Evolutionary conservation across 2,329 filamentous ascomycete species (phyloP).

Genomic region (Fusarium sp.): DNA sequence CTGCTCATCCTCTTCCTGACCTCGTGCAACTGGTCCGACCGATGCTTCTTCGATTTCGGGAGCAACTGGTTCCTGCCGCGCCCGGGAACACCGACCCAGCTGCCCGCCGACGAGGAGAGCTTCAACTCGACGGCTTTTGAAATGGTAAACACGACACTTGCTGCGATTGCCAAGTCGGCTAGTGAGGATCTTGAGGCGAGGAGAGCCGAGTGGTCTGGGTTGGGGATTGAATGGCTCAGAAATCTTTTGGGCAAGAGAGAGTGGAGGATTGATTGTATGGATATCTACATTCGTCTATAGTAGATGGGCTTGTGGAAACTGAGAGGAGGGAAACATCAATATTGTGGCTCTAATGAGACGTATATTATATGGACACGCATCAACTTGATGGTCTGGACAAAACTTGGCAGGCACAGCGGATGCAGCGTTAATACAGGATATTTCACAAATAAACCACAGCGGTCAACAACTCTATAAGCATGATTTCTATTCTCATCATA

Average conservation of each 20-base stretch:
- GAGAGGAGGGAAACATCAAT: not conserved
- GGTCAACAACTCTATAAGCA: conserved; percentile 1
- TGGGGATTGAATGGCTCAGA: conserved; percentile 87
- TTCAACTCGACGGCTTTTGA: conserved; percentile 64
- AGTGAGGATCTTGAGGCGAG: conserved; percentile 69
- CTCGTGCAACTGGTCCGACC: conserved; percentile 88
- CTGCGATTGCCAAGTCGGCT: conserved; percentile 73
- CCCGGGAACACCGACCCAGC: conserved; percentile 50
- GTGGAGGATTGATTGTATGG: conserved; percentile 91
- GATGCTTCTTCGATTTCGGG: conserved; percentile 91
- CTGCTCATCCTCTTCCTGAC: conserved; percentile 95
- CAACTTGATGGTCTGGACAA: not conserved
- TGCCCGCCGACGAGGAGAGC: conserved; percentile 43
- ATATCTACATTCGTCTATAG: conserved; percentile 82
- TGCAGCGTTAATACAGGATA: conserved; percentile 13
- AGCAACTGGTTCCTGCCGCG: conserved; percentile 95
- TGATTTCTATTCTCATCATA: conserved; percentile 37
- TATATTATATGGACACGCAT: conserved; percentile 13
- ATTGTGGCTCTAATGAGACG: conserved; percentile 9
- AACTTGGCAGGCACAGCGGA: not conserved
- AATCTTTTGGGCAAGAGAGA: conserved; percentile 84
- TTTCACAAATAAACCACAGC: not conserved
- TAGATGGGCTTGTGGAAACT: not conserved
- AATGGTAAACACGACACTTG: conserved; percentile 75
- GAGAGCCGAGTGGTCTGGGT: conserved; percentile 75